Evolutionary conservation across 1,139 yeast species (phyloP), one percentile per base, ranked within the genome.

Genomic region (Suhomyces atakaporum): DNA sequence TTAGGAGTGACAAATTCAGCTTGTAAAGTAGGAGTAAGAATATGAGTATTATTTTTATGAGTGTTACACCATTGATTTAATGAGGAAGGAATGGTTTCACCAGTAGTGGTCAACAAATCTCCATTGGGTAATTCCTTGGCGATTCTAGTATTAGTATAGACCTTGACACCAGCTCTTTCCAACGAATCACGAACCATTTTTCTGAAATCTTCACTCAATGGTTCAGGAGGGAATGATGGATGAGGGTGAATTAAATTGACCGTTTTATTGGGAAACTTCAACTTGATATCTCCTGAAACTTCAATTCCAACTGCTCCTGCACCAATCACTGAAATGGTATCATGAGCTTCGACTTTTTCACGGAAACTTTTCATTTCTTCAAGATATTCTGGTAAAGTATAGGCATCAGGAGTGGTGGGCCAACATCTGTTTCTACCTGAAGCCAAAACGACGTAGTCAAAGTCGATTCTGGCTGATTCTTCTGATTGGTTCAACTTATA

Each of bases 251-350:
- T 58, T 33, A 71, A 55, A 31, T 56, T 60, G 20, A 71, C 66
- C 0, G 52, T 55, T 38, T 66, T 68, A 4, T 56, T 40, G 2
- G 73, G 73, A 38, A 54, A 62, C 34, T 52, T 46, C 32, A 49
- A 55, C 43, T 69, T 69, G 30, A 71, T 55, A 40, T 69, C 77
- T 3, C 77, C 77, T 0, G 77, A 75, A 25, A 68, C 50, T 44
- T 75, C 79, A 19, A 73, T 59, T 0, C 79, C 80, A 3, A 72
- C 72, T 1, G 78, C 79, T 0, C 78, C 78, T 2, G 73, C 79
- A 1, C 78, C 79, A 31, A 73, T 60, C 2, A 74, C 57, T 2
- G 66, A 51, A 3, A 71, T 53, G 6, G 46, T 56, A 5, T 58
- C 45, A 26, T 60, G 53, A 2, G 42, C 29, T 5, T 41, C 50